Base-by-base conservation (phyloP, 2,329 filamentous ascomycete species). In the Dothidotthia symphoricarpi region DNA sequence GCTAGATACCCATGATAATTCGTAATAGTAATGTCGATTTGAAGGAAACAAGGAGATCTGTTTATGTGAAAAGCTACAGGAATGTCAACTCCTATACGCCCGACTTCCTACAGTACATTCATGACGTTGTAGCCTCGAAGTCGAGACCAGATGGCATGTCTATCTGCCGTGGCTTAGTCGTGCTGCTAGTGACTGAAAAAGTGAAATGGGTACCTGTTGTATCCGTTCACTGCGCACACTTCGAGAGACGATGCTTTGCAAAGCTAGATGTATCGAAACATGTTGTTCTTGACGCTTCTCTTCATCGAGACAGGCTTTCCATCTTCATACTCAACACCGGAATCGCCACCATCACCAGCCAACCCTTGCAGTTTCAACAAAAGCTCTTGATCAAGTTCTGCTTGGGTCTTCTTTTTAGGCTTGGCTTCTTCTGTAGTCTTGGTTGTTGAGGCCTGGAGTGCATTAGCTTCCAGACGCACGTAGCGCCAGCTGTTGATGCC, bases 311-410 rank as follows among this genome's bases (percentile, higher is more conserved):
- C 80, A 0, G 86, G 80, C 60, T 83, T 76, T 0, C 86, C 86
- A 51, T 87, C 76, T 62, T 90, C 86, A 43, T 86, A 83, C 63
- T 89, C 85, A 4, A 90, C 69, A 1, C 85, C 86, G 3, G 83
- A 73, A 16, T 76, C 77, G 7, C 86, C 85, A 3, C 85, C 85
- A 28, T 83, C 85, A 1, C 86, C 85, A 0, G 83, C 75, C 19
- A 83, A 70, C 9, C 75, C 78, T 50, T 85, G 81, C 53, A 90
- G 74, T 44, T 81, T 85, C 42, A 74, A 61, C 27, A 74, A 73
- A 16, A 90, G 62, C 50, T 88, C 85, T 44, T 80, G 77, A 54
- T 90, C 86, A 1, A 79, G 63, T 52, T 88, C 74, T 0, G 77
- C 72, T 39, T 78, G 70, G 0, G 80, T 81, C 61, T 84, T 86